phyloP scores from a whole-genome alignment of 805 yeast genomes.

The Saccharomycopsis fibuligera region DNA sequence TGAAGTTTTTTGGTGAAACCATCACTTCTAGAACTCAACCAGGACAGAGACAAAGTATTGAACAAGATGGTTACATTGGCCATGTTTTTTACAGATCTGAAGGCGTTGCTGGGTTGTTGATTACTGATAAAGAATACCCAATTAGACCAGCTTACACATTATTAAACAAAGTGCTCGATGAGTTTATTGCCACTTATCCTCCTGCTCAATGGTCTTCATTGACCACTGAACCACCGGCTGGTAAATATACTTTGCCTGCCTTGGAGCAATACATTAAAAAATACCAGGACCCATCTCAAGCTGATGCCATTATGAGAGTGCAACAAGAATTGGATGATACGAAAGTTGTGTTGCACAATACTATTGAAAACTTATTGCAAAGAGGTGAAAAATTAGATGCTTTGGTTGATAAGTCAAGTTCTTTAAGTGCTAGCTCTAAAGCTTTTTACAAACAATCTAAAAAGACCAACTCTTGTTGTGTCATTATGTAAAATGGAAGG shows the following conservation, averaged over 20 bases:
- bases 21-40: conserved; percentile 81
- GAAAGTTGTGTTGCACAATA: conserved; percentile 90
- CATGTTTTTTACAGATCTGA: conserved; percentile 88
- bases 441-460: conserved; percentile 97
- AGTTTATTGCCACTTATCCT: conserved; percentile 79
- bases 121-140: conserved; percentile 94
- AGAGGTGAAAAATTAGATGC: conserved; percentile 95
- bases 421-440: conserved; percentile 78
- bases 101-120: conserved; percentile 85
- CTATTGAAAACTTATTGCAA: conserved; percentile 88
- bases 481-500: conserved; percentile 60
- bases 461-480: conserved; percentile 87
- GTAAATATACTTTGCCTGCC: conserved; percentile 43
- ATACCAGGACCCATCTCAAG: conserved; percentile 96
- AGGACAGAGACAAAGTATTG: conserved; percentile 91
- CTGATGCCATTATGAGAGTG: conserved; percentile 93
- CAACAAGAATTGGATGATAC: conserved; percentile 98
- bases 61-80: conserved; percentile 80
- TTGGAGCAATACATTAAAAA: conserved; percentile 66
- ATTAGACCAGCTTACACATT: conserved; percentile 94
- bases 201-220: conserved; percentile 57
- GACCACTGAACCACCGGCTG: conserved; percentile 31
- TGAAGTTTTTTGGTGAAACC: conserved; percentile 90
- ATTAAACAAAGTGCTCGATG: conserved; percentile 85
- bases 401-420: conserved; percentile 91